Evolutionary conservation across 805 yeast genomes (phyloP).

Genomic region (Saturnispora bothae): DNA sequence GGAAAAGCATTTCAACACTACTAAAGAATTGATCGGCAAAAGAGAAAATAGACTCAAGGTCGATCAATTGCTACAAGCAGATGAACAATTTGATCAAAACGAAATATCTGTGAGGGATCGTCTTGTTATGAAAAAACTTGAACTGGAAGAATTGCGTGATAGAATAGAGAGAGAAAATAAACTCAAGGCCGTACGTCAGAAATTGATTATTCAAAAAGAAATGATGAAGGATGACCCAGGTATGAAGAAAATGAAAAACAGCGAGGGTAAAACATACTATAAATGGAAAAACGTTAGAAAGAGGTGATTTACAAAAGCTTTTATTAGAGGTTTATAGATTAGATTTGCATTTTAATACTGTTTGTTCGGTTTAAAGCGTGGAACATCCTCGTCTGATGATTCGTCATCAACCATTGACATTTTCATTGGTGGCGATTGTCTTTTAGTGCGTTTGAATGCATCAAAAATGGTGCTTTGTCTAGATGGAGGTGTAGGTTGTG

Average conservation of each 20-base stretch:
- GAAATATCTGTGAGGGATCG: conserved; percentile 17
- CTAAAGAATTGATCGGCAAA: conserved; percentile 45
- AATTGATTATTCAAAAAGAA: conserved; percentile 72
- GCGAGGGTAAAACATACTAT: conserved; percentile 58
- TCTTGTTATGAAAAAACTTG: conserved; percentile 37
- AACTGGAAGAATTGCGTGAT: conserved; percentile 47
- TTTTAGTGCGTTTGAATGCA: neutral
- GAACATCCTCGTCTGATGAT: conserved; percentile 21
- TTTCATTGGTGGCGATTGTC: neutral
- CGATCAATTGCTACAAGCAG: conserved; percentile 38
- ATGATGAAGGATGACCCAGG: conserved; percentile 78
- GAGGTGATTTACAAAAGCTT: conserved; percentile 26
- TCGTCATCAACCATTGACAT: neutral
- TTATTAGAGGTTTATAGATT: neutral
- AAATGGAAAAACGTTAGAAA: conserved; percentile 83
- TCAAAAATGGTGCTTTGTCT: no score
- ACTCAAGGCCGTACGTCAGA: conserved; percentile 54
- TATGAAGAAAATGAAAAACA: conserved; percentile 50
- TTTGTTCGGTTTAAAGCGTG: conserved; percentile 22
- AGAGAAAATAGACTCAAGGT: conserved; percentile 63
- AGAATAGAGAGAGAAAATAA: conserved; percentile 63
- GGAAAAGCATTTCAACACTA: conserved; percentile 61
- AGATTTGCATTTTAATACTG: conserved; percentile 7
- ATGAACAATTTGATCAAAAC: conserved; percentile 13
- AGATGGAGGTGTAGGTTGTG: neutral